Percentiles rank a stretch among this genome's conserved stretches.
phyloP scores from a whole-genome alignment of 2,329 filamentous ascomycete genomes.

The Xenoacremonium recifei region DNA sequence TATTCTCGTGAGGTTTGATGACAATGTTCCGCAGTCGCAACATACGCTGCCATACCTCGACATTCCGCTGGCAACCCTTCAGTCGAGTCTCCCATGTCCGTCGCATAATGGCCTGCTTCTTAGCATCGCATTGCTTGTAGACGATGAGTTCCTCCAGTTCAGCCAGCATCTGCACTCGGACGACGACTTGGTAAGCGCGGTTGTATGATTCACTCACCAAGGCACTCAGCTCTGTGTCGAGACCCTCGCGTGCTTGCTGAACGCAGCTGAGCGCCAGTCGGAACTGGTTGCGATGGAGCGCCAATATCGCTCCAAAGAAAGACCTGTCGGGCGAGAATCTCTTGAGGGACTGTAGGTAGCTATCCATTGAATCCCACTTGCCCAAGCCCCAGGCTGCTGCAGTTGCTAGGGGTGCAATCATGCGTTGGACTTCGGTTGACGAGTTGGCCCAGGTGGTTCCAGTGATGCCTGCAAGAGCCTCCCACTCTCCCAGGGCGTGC shows the following conservation, averaged over 20 bases:
- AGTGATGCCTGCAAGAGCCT: slow-evolving; percentile 81
- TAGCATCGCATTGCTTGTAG: slow-evolving; percentile 91
- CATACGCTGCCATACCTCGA: slow-evolving; percentile 98
- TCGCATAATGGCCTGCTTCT: slow-evolving; percentile 88
- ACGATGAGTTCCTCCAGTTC: slow-evolving; percentile 97
- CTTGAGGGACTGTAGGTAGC: slow-evolving; percentile 94
- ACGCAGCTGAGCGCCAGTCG: slow-evolving; percentile 87
- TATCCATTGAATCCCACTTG: slow-evolving; percentile 98
- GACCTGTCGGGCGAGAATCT: slow-evolving; percentile 88
- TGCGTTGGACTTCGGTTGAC: slow-evolving; percentile 79
- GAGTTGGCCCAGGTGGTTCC: slow-evolving; percentile 94
- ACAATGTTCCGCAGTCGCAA: slow-evolving; percentile 91
- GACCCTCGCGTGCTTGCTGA: slow-evolving; percentile 84
- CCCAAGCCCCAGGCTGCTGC: slow-evolving; percentile 94
- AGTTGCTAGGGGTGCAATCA: slow-evolving; percentile 90
- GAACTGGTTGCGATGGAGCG: slow-evolving; percentile 94
- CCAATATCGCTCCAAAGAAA: slow-evolving; percentile 95
- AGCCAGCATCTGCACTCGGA: slow-evolving; percentile 97
- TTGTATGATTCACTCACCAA: slow-evolving; percentile 98
- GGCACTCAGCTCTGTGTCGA: slow-evolving; percentile 94
- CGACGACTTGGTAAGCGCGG: slow-evolving; percentile 94
- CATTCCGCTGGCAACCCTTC: slow-evolving; percentile 92
- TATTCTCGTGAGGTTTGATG: slow-evolving; percentile 86
- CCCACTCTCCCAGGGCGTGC: slow-evolving; percentile 97
- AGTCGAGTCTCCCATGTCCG: slow-evolving; percentile 94